phyloP scores from a whole-genome alignment of 805 yeast genomes.

The Pichia exigua region DNA sequence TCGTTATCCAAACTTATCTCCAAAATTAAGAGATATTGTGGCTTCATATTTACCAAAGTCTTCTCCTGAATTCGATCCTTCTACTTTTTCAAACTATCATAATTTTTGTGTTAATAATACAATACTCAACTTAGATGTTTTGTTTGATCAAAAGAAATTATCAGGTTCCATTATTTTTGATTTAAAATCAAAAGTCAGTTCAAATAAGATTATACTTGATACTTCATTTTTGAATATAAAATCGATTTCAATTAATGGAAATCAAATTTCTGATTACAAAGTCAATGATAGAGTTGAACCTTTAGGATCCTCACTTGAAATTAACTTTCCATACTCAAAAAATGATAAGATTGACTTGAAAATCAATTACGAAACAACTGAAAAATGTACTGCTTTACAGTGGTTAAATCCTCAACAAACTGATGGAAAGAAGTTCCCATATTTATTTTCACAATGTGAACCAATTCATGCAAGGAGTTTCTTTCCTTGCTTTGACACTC shows the following conservation, averaged over 20 bases:
- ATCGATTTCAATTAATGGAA: slow-evolving; percentile 37
- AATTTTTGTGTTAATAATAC: slow-evolving; percentile 47
- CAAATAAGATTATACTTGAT: slow-evolving; percentile 48
- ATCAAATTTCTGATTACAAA: slow-evolving; percentile 19
- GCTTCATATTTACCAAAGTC: slow-evolving; percentile 28
- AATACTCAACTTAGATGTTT: slow-evolving; percentile 41
- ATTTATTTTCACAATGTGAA: slow-evolving; percentile 83
- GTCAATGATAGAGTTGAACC: slow-evolving; percentile 41
- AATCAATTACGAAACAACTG: slow-evolving; percentile 62
- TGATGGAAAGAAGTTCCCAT: slow-evolving; percentile 60
- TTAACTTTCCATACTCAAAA: slow-evolving; percentile 20
- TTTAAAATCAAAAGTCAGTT: slow-evolving; percentile 28
- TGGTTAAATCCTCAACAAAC: slow-evolving; percentile 73
- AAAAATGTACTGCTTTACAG: slow-evolving; percentile 74
- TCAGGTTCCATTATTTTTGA: slow-evolving; percentile 48
- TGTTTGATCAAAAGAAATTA: slow-evolving; percentile 46
- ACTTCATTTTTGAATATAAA: slow-evolving; percentile 52
- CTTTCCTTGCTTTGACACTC: slow-evolving; percentile 89
- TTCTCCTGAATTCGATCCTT: slow-evolving; percentile 60
- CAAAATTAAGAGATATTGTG: slow-evolving; percentile 20
- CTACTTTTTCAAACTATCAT: slow-evolving; percentile 69
- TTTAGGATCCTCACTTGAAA: slow-evolving; percentile 49
- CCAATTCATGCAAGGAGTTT: slow-evolving; percentile 85
- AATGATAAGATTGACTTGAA: slow-evolving; percentile 22
- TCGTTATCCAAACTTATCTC: slow-evolving; percentile 23